Evolutionary conservation across 768 basidiomycete species (phyloP), one percentile per base, ranked within the genome.

Genomic region (Russula foetens): DNA sequence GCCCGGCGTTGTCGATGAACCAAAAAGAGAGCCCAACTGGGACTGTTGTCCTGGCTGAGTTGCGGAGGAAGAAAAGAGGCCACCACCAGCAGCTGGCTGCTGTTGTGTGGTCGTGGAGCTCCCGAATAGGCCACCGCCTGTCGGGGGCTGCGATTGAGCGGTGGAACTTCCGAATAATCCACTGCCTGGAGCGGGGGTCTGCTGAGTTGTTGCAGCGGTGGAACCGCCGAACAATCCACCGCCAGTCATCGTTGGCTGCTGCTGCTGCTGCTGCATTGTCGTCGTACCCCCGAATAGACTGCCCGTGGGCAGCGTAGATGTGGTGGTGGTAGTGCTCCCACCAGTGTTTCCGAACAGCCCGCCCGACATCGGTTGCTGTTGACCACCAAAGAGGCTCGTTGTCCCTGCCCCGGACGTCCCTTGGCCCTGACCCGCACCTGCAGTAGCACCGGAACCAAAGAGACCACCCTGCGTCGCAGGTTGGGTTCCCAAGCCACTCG

Each of bases 81-180:
- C 60, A 23, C 60, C 60, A 45, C 44, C 46, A 33, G 46, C 50
- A 9, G 33, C 17, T 15, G 33, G 49, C 4, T 59, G 54, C 35
- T 61, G 60, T 12, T 56, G 60, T 23, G 41, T 11, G 4, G 64
- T 57, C 19, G 59, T 66, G n/a, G n/a, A n/a, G 35, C 50, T 67
- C 7, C 69, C 68, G 39, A 70, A 71, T 19, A 69, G 51, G 0
- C 69, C 67, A 6, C 67, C 67, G 11, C 59, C 50, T 0, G 54
- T 45, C 1, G 53, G 15, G n/a, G 59, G 31, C 43, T 57, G 53
- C 52, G 63, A 48, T 56, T 59, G 26, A 50, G 58, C 35, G 54
- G 65, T 56, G 60, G 73, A 45, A 39, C 38, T 67, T 9, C 72
- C 73, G 62, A 75, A 74, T 17, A 74, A 54, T 7, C 63, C 66